Evolutionary conservation across 208 protist genomes (phyloP).

Genomic region (Trypanosoma vivax): DNA sequence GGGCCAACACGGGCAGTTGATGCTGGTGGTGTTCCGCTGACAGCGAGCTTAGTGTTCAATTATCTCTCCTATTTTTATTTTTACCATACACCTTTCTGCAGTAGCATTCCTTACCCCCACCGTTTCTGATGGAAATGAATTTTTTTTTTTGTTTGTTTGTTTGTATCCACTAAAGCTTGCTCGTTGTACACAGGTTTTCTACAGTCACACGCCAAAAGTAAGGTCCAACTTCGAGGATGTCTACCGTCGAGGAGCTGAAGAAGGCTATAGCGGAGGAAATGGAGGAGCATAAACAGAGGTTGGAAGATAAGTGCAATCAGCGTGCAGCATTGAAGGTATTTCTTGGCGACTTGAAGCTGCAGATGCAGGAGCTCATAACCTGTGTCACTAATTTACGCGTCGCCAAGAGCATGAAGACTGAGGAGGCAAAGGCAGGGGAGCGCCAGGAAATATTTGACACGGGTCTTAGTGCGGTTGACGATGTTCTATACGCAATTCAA

Average conservation of each 20-base stretch:
- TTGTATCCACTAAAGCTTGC: too few relatives aligned
- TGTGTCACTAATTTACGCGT: constrained; percentile 46
- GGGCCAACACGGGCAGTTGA: too few relatives aligned
- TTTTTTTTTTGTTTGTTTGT: too few relatives aligned
- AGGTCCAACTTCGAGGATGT: neutral
- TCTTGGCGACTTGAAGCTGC: constrained; percentile 33
- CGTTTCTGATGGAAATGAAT: too few relatives aligned
- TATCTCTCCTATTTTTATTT: too few relatives aligned
- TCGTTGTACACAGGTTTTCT: too few relatives aligned
- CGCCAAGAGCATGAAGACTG: constrained; percentile 27
- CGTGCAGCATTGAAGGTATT: constrained; percentile 20
- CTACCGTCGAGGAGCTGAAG: constrained; percentile 22
- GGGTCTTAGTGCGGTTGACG: constrained; percentile 25
- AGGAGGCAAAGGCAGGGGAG: constrained; percentile 2
- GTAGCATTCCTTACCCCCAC: too few relatives aligned
- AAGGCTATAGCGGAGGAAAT: constrained; percentile 22
- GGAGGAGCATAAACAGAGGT: constrained; percentile 21
- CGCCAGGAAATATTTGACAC: constrained; percentile 28
- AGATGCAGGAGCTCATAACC: constrained; percentile 46
- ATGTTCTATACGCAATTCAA: constrained; percentile 20
- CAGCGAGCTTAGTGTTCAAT: too few relatives aligned
- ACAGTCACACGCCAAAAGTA: too few relatives aligned
- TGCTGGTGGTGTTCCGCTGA: too few relatives aligned
- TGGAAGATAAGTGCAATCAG: constrained; percentile 27
- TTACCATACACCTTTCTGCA: too few relatives aligned